Evolutionary conservation across 1,139 yeast species (phyloP), one percentile per base, ranked within the genome.

Genomic region (Sugiyamaella sp.): DNA sequence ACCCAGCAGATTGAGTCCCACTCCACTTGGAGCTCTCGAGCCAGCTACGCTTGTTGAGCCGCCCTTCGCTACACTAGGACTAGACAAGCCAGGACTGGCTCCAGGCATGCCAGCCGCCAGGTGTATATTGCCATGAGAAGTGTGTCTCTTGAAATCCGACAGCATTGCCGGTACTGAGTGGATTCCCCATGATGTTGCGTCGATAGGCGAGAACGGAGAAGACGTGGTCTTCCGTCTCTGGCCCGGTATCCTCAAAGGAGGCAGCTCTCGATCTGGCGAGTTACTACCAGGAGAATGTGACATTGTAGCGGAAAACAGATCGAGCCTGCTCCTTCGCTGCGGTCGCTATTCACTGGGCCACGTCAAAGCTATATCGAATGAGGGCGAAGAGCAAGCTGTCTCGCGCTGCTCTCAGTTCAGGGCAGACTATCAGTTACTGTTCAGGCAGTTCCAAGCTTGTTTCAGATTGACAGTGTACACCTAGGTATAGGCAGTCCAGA

Each of bases 111-210:
- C 37, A 10, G 49, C 47, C 27, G 56, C 52, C 37, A 49, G 39
- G 24, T 52, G 47, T 25, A 60, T 49, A 48, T 57, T 59, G 27
- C 64, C 59, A 32, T 57, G 59, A 49, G 64, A 55, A 1, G 74
- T 68, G 57, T 71, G 74, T 27, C 73, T 57, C 49, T 70, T 70
- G 57, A 71, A 71, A 53, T 71, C 74, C 9, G 67, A 65, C 29
- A 71, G 64, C 63, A 71, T 62, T 12, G 65, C 66, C 1, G 75
- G 74, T 10, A 71, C 75, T n/a, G 71, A 66, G 55, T 63, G 71
- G 33, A 71, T 61, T 19, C 75, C 75, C 75, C 75, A 71, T 49
- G 66, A 47, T 57, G 66, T 19, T 57, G 61, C 12, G 52, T 56
- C 52, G 37, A 47, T 24, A 14, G 54, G 54, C 6, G 56, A 50